These are phyloP conservation scores for Citrus maxima DNA, from an alignment of 345 rosid genomes.

Conservation along the genomic window DNA sequence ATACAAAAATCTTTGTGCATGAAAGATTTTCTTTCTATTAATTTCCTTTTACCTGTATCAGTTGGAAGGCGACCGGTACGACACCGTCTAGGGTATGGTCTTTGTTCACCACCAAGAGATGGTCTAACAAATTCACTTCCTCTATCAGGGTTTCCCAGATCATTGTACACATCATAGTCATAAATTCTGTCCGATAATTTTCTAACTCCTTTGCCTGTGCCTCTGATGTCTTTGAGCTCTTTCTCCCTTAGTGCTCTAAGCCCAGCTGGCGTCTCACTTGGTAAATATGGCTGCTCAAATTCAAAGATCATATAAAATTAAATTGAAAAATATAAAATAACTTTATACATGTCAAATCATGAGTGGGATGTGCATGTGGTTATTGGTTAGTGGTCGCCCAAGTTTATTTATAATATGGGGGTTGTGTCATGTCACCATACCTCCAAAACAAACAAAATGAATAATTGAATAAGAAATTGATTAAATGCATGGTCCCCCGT, in stretches of 20 bases:
- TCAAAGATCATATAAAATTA: not conserved
- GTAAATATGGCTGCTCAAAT: conserved; percentile 79
- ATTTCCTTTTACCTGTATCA: conserved; percentile 30
- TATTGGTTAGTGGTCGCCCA: not conserved
- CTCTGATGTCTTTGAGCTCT: conserved; percentile 67
- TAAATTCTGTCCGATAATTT: conserved; percentile 81
- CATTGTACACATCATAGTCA: conserved; percentile 83
- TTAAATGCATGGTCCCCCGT: not conserved
- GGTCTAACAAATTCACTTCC: conserved; percentile 62
- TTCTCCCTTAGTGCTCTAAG: conserved; percentile 61
- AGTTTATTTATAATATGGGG: not conserved
- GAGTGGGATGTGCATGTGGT: not conserved
- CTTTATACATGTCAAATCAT: not conserved
- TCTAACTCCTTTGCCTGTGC: conserved; percentile 65
- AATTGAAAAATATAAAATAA: too few relatives aligned
- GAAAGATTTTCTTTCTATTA: too few relatives aligned
- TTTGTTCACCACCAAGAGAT: conserved; percentile 57
- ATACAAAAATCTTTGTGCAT: too few relatives aligned
- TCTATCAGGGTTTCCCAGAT: conserved; percentile 89
- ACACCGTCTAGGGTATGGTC: conserved; percentile 90
- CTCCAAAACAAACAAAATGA: not conserved
- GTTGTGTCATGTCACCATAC: not conserved
- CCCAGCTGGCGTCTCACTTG: conserved; percentile 75
- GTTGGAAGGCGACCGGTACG: conserved; percentile 74
- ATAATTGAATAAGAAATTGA: not conserved